A percentile compares a stretch with the other conserved stretches of the same genome.
phyloP scores from a whole-genome alignment of 805 yeast genomes.

The Candida xiaguanensis region DNA sequence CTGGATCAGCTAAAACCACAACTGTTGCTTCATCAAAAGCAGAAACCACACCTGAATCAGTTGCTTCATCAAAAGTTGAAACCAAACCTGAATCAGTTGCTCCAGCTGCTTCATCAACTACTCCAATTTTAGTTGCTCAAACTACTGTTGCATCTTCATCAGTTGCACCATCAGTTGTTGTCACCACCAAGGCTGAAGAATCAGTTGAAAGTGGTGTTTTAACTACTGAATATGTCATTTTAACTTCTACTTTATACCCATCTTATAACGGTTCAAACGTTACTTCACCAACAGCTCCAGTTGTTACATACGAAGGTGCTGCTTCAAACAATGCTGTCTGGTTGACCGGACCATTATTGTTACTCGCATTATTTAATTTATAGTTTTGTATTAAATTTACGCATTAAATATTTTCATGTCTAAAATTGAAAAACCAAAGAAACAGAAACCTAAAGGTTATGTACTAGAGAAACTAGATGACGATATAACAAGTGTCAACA shows the following conservation, averaged over 20 bases:
- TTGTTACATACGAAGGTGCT: constrained; percentile 9
- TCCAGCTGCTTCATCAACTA: background rate
- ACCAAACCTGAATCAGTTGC: no score
- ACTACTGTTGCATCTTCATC: background rate
- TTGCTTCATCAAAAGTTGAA: constrained; percentile 1
- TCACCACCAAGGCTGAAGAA: constrained; percentile 3
- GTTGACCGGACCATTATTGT: constrained; percentile 8
- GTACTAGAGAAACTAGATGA: constrained; percentile 26
- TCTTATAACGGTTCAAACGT: background rate
- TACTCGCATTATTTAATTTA: constrained; percentile 4
- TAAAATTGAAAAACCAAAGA: constrained; percentile 1
- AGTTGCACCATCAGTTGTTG: constrained; percentile 2
- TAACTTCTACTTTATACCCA: constrained; percentile 7
- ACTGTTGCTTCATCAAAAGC: background rate
- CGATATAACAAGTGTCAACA: constrained; percentile 22
- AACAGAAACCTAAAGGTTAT: constrained; percentile 4
- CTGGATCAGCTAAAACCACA: background rate
- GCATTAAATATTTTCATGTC: constrained; percentile 3
- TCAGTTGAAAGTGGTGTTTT: constrained; percentile 4
- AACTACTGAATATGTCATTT: constrained; percentile 3
- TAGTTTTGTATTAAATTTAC: background rate
- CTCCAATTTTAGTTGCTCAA: background rate
- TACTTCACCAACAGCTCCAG: constrained; percentile 1
- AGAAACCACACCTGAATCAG: background rate
- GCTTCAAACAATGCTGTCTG: constrained; percentile 7